Conservation (phyloP, 495 filamentous ascomycete genomes). For the Cetradonia linearis region DNA sequence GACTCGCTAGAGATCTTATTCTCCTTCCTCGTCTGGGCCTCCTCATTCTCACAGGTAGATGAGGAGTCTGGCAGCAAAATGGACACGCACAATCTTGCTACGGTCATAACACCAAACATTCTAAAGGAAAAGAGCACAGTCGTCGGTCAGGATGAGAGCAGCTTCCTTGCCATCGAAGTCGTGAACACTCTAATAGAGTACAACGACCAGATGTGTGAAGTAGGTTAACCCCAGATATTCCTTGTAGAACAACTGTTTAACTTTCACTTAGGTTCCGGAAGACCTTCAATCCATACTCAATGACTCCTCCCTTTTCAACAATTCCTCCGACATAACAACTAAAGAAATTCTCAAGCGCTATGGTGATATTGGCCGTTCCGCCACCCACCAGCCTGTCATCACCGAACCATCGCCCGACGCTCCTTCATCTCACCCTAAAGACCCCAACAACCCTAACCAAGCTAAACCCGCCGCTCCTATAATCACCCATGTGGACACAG, state of each 20-base stretch:
- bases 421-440: conserved; percentile 41
- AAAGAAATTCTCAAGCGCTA: conserved; percentile 93
- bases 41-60: conserved; percentile 93
- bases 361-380: conserved; percentile 57
- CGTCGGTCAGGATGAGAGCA: conserved; percentile 65
- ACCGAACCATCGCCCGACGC: conserved; percentile 43
- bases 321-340: conserved; percentile 76
- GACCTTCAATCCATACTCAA: conserved; percentile 77
- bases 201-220: conserved; percentile 94
- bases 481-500: conserved; percentile 63
- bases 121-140: conserved; percentile 60
- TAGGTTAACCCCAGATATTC: conserved; percentile 38
- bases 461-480: conserved; percentile 37
- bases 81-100: conserved; percentile 96
- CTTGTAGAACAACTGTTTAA: conserved; percentile 16
- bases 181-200: conserved; percentile 80
- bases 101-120: conserved; percentile 96
- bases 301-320: conserved; percentile 71
- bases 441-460: conserved; percentile 32
- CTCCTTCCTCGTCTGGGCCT: conserved; percentile 94
- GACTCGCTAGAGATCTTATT: conserved; percentile 94
- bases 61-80: conserved; percentile 90
- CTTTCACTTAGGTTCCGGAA: conserved; percentile 68
- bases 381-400: conserved; percentile 47
- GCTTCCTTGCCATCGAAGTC: conserved; percentile 85